These are phyloP conservation scores for Lachnellula suecica DNA, from an alignment of 2,329 filamentous ascomycete genomes.

Conservation along the genomic window DNA sequence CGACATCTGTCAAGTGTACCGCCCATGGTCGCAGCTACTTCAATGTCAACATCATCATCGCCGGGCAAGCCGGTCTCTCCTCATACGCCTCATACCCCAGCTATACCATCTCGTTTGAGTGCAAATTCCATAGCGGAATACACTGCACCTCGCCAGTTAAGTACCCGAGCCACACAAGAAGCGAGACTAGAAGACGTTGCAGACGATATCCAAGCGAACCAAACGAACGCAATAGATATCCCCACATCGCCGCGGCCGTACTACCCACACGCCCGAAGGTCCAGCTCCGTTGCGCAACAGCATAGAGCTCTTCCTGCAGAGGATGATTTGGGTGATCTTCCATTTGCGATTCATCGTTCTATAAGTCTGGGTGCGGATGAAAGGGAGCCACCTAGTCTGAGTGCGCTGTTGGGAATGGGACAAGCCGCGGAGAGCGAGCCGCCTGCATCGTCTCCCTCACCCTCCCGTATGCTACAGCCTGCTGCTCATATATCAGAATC, in stretches of 20 bases:
- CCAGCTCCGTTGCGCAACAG: slow-evolving; percentile 68
- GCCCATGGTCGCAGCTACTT: slow-evolving; percentile 69
- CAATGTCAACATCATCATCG: slow-evolving; percentile 81
- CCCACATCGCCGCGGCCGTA: slow-evolving; percentile 65
- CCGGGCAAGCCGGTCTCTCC: slow-evolving; percentile 88
- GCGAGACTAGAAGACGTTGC: slow-evolving; percentile 24
- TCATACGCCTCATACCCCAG: slow-evolving; percentile 88
- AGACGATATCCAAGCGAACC: slow-evolving; percentile 36
- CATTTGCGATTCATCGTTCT: slow-evolving; percentile 62
- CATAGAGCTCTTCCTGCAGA: slow-evolving; percentile 54
- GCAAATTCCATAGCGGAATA: slow-evolving; percentile 84
- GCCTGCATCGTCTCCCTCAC: slow-evolving; percentile 25
- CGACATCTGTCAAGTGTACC: slow-evolving; percentile 59
- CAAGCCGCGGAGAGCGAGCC: slow-evolving; percentile 39
- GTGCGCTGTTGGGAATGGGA: slow-evolving; percentile 54
- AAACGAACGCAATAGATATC: slow-evolving; percentile 69
- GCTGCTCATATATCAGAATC: slow-evolving; percentile 31
- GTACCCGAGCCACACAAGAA: slow-evolving; percentile 21
- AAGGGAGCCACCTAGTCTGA: slow-evolving; percentile 63
- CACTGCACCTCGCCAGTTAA: slow-evolving; percentile 30
- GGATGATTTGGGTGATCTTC: slow-evolving; percentile 58
- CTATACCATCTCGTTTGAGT: slow-evolving; percentile 89
- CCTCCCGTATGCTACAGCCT: slow-evolving; percentile 33
- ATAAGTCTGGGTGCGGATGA: slow-evolving; percentile 67
- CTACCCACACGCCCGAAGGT: slow-evolving; percentile 55